These are phyloP conservation scores for Nevesoporus exiguus DNA, from an alignment of 768 basidiomycete species.

Conservation along the genomic window DNA sequence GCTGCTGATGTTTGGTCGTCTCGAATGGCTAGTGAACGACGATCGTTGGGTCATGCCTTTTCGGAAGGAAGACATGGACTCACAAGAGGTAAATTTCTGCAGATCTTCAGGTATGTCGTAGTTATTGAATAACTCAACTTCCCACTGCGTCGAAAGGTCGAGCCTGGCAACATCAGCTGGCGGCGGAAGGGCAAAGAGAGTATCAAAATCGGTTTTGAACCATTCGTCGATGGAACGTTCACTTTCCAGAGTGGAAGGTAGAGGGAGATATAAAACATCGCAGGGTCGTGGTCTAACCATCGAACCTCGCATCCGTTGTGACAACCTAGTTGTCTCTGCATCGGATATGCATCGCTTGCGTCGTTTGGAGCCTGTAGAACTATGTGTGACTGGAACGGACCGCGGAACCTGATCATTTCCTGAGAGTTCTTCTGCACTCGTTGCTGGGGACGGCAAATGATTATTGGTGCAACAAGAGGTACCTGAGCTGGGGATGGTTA, in stretches of 20 bases:
- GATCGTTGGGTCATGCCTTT: neutral
- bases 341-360: slow-evolving; percentile 35
- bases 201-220: slow-evolving; percentile 28
- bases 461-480: neutral
- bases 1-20: neutral
- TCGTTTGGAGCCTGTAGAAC: neutral
- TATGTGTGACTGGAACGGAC: neutral
- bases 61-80: neutral
- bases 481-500: neutral
- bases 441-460: neutral
- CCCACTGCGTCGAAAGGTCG: slow-evolving; percentile 26
- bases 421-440: neutral
- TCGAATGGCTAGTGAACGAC: neutral
- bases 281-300: slow-evolving; percentile 19
- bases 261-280: slow-evolving; percentile 32
- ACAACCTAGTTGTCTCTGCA: slow-evolving; percentile 6
- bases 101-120: slow-evolving; percentile 15
- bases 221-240: slow-evolving; percentile 33
- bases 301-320: slow-evolving; percentile 24
- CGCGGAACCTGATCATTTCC: neutral
- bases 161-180: slow-evolving; percentile 19
- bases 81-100: neutral
- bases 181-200: slow-evolving; percentile 23
- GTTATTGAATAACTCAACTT: slow-evolving; percentile 34
- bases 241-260: slow-evolving; percentile 8